These are phyloP conservation scores for Talaromyces pinophilus DNA, from an alignment of 2,329 filamentous ascomycete species.

Conservation along the genomic window DNA sequence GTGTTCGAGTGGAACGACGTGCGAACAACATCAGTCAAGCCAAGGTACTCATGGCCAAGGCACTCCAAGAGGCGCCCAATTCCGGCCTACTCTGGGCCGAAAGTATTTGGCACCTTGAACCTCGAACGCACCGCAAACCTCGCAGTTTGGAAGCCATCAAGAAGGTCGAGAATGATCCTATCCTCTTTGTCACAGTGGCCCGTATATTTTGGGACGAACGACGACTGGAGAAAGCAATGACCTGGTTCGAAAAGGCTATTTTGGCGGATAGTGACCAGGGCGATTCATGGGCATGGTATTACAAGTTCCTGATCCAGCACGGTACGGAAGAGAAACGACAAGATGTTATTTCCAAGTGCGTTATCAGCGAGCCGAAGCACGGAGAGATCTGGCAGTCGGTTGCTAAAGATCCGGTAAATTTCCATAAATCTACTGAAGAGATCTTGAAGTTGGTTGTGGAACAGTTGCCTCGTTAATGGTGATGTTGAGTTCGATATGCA, in stretches of 20 bases:
- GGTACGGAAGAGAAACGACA: slow-evolving; percentile 89
- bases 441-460: slow-evolving; percentile 76
- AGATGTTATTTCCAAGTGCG: slow-evolving; percentile 79
- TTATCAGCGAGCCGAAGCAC: slow-evolving; percentile 82
- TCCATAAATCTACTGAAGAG: slow-evolving; percentile 72
- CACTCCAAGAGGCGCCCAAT: slow-evolving; percentile 84
- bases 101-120: slow-evolving; percentile 91
- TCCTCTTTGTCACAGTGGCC: slow-evolving; percentile 86
- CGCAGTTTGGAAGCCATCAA: slow-evolving; percentile 92
- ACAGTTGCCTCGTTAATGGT: slow-evolving; percentile 22
- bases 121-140: slow-evolving; percentile 87
- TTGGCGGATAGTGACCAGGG: slow-evolving; percentile 82
- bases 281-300: slow-evolving; percentile 98
- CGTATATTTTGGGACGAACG: slow-evolving; percentile 96
- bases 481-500: slow-evolving; percentile 6
- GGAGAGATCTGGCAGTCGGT: slow-evolving; percentile 89
- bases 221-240: slow-evolving; percentile 87
- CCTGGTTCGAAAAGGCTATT: slow-evolving; percentile 96
- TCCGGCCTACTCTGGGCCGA: slow-evolving; percentile 90
- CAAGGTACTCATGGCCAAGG: slow-evolving; percentile 88
- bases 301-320: slow-evolving; percentile 87
- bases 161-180: slow-evolving; percentile 89
- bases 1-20: slow-evolving; percentile 87
- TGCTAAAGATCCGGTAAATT: slow-evolving; percentile 82
- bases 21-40: slow-evolving; percentile 82